Evolutionary conservation across 306 rosid species (phyloP).

Genomic region (Acacia acuminata): DNA sequence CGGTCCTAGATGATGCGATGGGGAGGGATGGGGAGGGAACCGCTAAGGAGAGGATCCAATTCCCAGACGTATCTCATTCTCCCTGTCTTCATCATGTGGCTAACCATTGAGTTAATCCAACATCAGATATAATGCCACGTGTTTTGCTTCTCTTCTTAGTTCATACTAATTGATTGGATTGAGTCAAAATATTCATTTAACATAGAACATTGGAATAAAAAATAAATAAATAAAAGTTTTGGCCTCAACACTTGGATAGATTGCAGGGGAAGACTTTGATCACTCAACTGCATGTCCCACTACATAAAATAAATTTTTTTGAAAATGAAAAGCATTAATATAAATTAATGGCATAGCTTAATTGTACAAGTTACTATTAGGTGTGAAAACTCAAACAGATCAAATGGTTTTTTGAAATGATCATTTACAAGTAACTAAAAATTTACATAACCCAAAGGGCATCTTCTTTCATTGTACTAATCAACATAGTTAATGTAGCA

Average conservation of each 20-base stretch:
- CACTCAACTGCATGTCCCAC: neutral
- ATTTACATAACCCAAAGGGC: slow-evolving; percentile 6
- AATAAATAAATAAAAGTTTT: neutral
- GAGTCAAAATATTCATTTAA: neutral
- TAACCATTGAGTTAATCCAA: too few species aligned
- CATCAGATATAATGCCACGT: too few species aligned
- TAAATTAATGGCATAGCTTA: neutral
- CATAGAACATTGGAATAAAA: neutral
- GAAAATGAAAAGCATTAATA: neutral
- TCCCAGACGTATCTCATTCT: too few species aligned
- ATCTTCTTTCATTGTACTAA: slow-evolving; percentile 48
- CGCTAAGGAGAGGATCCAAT: too few species aligned
- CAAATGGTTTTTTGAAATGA: neutral
- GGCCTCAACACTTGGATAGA: neutral
- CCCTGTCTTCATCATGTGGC: too few species aligned
- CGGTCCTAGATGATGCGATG: too few species aligned
- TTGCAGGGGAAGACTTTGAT: neutral
- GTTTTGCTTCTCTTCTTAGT: too few species aligned
- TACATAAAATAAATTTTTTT: neutral
- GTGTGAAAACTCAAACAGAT: too few species aligned
- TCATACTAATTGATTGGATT: neutral
- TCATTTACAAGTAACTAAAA: neutral
- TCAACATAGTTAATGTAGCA: slow-evolving; percentile 44
- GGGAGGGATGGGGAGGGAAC: too few species aligned
- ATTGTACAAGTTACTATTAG: too few species aligned